A percentile compares a stretch with the other conserved stretches of the same genome.
These are phyloP conservation scores for Calonectria crousiana DNA, from an alignment of 2,329 filamentous ascomycete species.

Conservation along the genomic window DNA sequence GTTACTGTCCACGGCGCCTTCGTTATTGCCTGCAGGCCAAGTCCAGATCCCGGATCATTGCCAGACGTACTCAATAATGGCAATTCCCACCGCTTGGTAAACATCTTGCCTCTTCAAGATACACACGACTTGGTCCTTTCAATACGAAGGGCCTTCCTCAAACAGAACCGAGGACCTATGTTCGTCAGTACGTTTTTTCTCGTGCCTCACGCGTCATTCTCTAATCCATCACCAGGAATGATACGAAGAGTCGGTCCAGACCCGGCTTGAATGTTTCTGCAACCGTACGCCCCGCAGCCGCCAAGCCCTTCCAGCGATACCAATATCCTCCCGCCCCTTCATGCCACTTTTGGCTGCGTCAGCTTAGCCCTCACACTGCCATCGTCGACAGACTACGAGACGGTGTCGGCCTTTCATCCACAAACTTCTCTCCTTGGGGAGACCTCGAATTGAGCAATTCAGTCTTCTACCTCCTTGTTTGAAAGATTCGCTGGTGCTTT, in stretches of 20 bases:
- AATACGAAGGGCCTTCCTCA: background rate
- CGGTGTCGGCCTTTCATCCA: background rate
- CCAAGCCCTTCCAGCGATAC: background rate
- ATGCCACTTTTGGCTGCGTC: background rate
- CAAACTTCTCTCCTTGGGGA: background rate
- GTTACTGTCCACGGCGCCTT: background rate
- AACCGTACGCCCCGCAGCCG: background rate
- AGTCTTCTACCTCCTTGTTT: background rate
- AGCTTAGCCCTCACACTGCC: background rate
- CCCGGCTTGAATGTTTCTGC: background rate
- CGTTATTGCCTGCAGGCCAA: background rate
- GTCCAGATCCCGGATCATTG: background rate
- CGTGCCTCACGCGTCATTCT: background rate
- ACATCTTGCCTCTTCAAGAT: background rate
- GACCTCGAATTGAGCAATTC: background rate
- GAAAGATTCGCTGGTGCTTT: background rate
- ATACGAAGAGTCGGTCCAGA: background rate
- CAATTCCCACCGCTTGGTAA: background rate
- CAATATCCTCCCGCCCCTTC: background rate
- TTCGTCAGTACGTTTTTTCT: background rate
- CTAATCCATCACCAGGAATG: background rate
- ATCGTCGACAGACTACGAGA: background rate
- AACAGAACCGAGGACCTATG: background rate
- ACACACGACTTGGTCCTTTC: background rate
- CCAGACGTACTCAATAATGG: background rate